Conservation (phyloP, 176 grass and related monocot genomes). For the Carex kokanica region DNA sequence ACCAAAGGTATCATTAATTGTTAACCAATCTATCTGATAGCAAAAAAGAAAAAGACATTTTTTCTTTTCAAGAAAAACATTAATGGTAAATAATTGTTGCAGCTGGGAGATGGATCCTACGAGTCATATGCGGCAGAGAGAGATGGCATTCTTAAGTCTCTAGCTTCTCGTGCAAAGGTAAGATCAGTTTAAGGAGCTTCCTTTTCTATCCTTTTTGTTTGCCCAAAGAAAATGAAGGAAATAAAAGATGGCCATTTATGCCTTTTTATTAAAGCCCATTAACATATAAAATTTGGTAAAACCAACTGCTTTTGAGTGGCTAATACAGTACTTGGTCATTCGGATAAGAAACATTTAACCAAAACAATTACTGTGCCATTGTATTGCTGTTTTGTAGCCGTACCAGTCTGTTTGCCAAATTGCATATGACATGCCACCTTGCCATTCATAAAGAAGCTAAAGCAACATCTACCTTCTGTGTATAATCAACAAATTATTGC, state of each 20-base stretch:
- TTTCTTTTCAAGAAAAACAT: neutral
- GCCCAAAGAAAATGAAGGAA: neutral
- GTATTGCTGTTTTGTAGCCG: neutral
- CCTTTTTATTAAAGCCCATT: neutral
- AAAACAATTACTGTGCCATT: neutral
- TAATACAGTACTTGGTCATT: neutral
- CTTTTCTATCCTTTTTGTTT: neutral
- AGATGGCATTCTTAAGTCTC: conserved; percentile 77
- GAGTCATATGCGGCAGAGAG: conserved; percentile 72
- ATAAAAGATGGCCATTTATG: neutral
- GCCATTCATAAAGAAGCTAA: neutral
- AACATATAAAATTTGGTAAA: neutral
- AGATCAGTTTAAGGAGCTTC: neutral
- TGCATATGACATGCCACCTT: neutral
- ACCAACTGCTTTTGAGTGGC: neutral
- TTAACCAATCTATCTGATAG: conserved; percentile 25
- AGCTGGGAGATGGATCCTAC: conserved; percentile 84
- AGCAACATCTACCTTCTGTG: neutral
- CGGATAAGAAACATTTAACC: neutral
- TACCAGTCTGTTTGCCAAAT: neutral
- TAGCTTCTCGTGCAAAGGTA: conserved; percentile 87
- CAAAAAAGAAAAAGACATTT: neutral
- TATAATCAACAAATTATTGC: neutral
- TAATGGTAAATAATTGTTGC: conserved; percentile 24
- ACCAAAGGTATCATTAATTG: conserved; percentile 57